Conservation (phyloP, 2,329 filamentous ascomycete genomes). For the Dendryphion nanum region DNA sequence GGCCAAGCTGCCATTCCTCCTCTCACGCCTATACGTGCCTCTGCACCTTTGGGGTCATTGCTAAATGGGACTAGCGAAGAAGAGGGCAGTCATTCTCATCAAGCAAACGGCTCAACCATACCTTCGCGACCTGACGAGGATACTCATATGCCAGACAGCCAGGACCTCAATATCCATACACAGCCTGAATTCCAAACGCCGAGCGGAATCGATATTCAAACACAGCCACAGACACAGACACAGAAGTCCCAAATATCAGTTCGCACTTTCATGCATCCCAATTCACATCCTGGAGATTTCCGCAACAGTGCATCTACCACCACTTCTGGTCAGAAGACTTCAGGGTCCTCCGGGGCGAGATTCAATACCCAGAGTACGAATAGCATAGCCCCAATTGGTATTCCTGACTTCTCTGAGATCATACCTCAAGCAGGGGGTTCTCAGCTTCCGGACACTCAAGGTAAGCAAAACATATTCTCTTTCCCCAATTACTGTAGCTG, state of each 20-base stretch:
- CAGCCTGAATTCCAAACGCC: constrained; percentile 35
- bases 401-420: constrained; percentile 55
- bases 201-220: constrained; percentile 27
- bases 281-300: constrained; percentile 61
- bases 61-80: constrained; percentile 56
- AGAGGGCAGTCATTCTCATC: constrained; percentile 28
- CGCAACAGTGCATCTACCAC: constrained; percentile 90
- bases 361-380: constrained; percentile 73
- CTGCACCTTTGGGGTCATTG: constrained; percentile 51
- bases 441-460: constrained; percentile 64
- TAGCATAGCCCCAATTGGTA: constrained; percentile 51
- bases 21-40: constrained; percentile 37
- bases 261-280: constrained; percentile 58
- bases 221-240: constrained; percentile 45
- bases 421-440: constrained; percentile 54
- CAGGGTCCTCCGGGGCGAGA: constrained; percentile 66
- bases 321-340: constrained; percentile 75
- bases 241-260: constrained; percentile 64
- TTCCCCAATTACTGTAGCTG: no score
- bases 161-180: constrained; percentile 34
- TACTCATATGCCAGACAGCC: constrained; percentile 45
- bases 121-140: constrained; percentile 43
- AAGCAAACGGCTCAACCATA: constrained; percentile 43
- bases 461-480: constrained; percentile 35
- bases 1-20: constrained; percentile 46